phyloP scores from a whole-genome alignment of 176 grass and related monocot genomes.

The Lolium multiflorum region DNA sequence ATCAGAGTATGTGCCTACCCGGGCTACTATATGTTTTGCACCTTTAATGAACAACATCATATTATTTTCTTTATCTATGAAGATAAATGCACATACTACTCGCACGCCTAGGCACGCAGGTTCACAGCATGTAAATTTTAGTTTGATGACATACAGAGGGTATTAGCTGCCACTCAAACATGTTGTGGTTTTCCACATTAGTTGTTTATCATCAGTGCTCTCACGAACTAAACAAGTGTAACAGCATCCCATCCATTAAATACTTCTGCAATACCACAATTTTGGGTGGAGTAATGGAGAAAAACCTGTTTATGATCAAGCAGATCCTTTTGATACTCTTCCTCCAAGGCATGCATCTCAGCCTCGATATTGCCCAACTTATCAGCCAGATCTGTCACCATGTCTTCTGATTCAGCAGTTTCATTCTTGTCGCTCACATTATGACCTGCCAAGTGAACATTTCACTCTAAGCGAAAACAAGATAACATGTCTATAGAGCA shows the following conservation, averaged over 20 bases:
- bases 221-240: neutral
- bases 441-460: conserved; percentile 48
- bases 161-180: neutral
- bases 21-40: neutral
- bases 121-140: neutral
- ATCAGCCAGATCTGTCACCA: conserved; percentile 47
- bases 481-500: neutral
- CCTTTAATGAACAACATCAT: neutral
- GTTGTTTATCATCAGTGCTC: neutral
- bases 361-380: conserved; percentile 41
- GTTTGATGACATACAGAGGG: neutral
- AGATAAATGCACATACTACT: neutral
- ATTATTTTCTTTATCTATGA: neutral
- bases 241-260: neutral
- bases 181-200: neutral
- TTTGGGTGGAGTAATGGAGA: neutral
- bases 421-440: neutral
- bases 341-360: conserved; percentile 61
- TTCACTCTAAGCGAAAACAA: conserved; percentile 28
- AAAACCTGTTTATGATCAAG: conserved; percentile 52
- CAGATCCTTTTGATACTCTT: conserved; percentile 63
- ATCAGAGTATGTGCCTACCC: too few species aligned
- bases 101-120: too few species aligned
- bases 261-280: neutral
- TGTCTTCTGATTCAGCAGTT: conserved; percentile 47